Evolutionary conservation across 1,139 yeast species (phyloP), one percentile per base, ranked within the genome.

Genomic region (Pichia sp.): DNA sequence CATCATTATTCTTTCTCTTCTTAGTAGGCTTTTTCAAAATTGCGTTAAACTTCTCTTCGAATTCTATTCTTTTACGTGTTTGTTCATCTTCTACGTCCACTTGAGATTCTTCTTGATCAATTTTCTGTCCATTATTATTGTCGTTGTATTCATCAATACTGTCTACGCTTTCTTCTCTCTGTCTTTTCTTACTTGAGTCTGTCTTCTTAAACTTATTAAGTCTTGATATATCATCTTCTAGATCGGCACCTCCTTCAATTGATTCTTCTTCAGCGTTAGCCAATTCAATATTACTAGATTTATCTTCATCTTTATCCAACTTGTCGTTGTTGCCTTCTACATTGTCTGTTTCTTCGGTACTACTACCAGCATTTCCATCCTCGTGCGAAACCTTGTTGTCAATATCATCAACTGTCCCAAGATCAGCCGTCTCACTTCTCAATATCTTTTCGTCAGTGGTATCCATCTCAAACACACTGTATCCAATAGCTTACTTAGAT

Each of bases 21-120:
- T 55, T 56, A 27, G 75, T 71, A 49, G 82, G 76, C 60, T 75
- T 76, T 49, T 77, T 74, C 61, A 85, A 80, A 48, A 88, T 68
- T 2, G 95, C 90, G 41, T 78, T 77, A 52, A 92, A 77, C 55
- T 75, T 78, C 50, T 81, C 90, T 64, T 92, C 97, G 54, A 92
- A 73, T 51, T 78, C 80, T 55, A 87, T 74, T 57, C 95, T 79
- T 57, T 75, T 81, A 49, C 82, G 73, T 23, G 74, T 59, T n/a
- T 66, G 73, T 51, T 73, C 79, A 51, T 73, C 69, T 34, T 59
- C 61, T 26, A 52, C 58, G 11, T 48, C 49, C 23, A 40, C 49
- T 16, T 16, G 23, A 16, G 23, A 16, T 16, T 16, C 23, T 16
- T 16, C 23, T 16, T 16, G 36, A 35, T 9, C 46, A 48, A 40